Percentiles rank a stretch among this genome's conserved stretches.
phyloP scores from a whole-genome alignment of 441 rosid genomes.

The Melastoma candidum region DNA sequence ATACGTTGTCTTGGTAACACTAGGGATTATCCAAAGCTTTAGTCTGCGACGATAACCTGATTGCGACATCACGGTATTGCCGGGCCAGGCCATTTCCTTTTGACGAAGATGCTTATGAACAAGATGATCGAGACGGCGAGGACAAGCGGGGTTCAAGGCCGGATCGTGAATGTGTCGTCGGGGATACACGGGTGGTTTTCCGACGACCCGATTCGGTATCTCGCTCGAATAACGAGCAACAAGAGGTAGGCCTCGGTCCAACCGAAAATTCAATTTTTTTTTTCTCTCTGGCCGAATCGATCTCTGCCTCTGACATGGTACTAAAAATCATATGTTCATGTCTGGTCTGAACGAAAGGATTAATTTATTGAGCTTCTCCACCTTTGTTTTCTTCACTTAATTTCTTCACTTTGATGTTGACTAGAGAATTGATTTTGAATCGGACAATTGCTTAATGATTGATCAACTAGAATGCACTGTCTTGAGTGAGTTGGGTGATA shows the following conservation, averaged over 20 bases:
- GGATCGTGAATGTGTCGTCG: constrained; percentile 82
- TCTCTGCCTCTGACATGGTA: no score
- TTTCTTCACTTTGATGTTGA: no score
- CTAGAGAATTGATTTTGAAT: no score
- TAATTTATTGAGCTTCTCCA: no score
- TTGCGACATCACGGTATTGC: no score
- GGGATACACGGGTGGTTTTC: constrained; percentile 73
- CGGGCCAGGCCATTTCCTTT: constrained; percentile 60
- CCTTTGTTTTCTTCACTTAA: no score
- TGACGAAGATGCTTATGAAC: constrained; percentile 55
- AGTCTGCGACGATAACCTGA: not conserved
- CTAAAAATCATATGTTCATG: no score
- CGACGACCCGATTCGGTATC: constrained; percentile 60
- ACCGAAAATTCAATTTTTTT: no score
- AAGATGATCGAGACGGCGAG: constrained; percentile 69
- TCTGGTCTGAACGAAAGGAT: no score
- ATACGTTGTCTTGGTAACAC: not conserved
- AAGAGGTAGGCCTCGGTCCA: constrained; percentile 27
- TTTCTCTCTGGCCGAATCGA: no score
- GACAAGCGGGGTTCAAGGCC: constrained; percentile 52
- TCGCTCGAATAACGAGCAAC: constrained; percentile 53
- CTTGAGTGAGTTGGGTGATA: no score
- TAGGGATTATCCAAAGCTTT: not conserved
- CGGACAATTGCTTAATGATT: no score
- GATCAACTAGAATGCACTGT: not conserved